phyloP scores from a whole-genome alignment of 306 rosid genomes.

The Neltuma alba region DNA sequence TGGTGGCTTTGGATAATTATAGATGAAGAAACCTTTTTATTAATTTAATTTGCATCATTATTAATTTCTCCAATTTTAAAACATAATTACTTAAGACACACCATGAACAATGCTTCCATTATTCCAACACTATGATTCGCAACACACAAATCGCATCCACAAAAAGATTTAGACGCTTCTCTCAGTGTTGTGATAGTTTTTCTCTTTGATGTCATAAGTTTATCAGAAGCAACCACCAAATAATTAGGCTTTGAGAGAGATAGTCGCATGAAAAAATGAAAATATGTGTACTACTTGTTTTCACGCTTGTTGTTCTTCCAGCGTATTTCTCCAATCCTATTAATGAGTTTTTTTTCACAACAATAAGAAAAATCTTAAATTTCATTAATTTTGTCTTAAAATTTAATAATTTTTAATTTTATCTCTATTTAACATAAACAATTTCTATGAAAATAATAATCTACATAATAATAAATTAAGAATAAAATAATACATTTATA shows the following conservation, averaged over 20 bases:
- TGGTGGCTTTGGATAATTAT: constrained; percentile 23
- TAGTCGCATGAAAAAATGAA: too few species aligned
- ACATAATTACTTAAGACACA: background rate
- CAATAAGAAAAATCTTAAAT: too few species aligned
- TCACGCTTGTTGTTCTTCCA: background rate
- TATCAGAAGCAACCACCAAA: background rate
- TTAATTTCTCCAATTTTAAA: constrained; percentile 6
- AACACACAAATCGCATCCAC: background rate
- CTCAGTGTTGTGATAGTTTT: too few species aligned
- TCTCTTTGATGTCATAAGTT: too few species aligned
- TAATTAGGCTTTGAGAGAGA: background rate
- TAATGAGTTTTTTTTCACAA: too few species aligned
- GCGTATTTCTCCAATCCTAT: too few species aligned
- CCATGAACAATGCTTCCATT: constrained; percentile 34
- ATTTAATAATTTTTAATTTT: too few species aligned
- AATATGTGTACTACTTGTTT: background rate
- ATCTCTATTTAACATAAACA: too few species aligned
- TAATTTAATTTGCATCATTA: background rate
- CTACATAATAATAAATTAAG: too few species aligned
- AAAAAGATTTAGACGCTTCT: constrained; percentile 8
- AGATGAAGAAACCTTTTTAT: background rate
- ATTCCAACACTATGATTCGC: constrained; percentile 32
- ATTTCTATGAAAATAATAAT: too few species aligned
- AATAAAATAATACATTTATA: too few species aligned
- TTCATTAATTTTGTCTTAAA: too few species aligned